Base-by-base conservation (phyloP, 1,284 basidiomycete species). In the Ceratorhiza oryzae-sativae region DNA sequence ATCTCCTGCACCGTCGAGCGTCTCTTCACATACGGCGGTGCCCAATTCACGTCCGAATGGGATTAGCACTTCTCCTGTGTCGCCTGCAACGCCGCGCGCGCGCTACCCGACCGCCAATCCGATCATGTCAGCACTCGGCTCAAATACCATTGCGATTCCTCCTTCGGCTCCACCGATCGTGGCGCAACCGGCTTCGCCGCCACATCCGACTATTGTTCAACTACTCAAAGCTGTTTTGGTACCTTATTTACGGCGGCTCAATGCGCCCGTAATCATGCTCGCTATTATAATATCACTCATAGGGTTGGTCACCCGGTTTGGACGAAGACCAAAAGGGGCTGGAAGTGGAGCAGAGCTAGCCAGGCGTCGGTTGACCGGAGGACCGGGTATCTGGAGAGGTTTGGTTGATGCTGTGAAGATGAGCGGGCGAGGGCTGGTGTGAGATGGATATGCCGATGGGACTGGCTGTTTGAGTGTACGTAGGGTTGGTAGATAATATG, bases 1-100 rank as follows among this genome's bases (percentile, higher is more conserved):
- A 32, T 67, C 63, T 45, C 63, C 63, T 18, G 63, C 63, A n/a
- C 63, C 63, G 15, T 67, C 63, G 32, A 67, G 63, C 25, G 63
- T 67, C 36, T 67, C 63, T 4, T 67, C 63, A 9, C 63, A 67
- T 27, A 67, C 63, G 8, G 63, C 63, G 15, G 51, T 67, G 15
- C 63, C 63, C 23, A 65, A 65, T 20, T 34, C 46, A 25, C 61
- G 61, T 30, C 45, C 61, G 34, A n/a, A 32, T 25, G 34, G 48
- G 10, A 65, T 48, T 13, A 27, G 32, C 46, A 46, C 61, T 20
- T 59, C 56, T 48, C 63, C 63, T 18, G 8, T 53, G 12, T 67
- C 49, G 12, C 63, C 63, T 32, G 27, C 49, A 15, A 67, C 63
- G 13, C 20, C 49, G 32, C 63, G 63, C 4, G 45, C 49, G 27